Conservation (phyloP, 495 filamentous ascomycete genomes). For the Amphirosellinia nigrospora region DNA sequence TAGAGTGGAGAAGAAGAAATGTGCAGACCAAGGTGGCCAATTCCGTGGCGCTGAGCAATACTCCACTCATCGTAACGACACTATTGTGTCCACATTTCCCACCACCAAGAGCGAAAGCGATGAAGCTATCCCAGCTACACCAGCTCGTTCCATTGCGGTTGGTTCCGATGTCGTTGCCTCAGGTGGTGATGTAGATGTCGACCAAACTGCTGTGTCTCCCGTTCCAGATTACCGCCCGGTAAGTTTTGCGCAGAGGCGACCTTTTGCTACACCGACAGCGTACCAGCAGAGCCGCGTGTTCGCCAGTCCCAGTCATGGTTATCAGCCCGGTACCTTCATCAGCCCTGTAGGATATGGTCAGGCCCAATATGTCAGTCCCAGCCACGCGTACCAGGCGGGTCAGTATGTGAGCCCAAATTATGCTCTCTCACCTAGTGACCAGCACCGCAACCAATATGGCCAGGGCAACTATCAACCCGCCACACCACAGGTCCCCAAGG, state of each 20-base stretch:
- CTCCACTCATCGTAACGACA: not conserved
- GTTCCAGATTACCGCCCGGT: constrained; percentile 9
- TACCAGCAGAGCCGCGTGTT: not conserved
- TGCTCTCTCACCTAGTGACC: constrained; percentile 22
- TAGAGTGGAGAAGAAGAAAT: constrained; percentile 80
- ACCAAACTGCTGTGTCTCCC: constrained; percentile 11
- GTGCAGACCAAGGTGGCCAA: constrained; percentile 56
- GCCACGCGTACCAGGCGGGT: constrained; percentile 1
- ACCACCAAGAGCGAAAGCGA: not conserved
- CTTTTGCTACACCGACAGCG: constrained; percentile 4
- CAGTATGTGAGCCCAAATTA: constrained; percentile 26
- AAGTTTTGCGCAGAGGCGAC: constrained; percentile 9
- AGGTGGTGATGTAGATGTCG: constrained; percentile 5
- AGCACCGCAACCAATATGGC: constrained; percentile 6
- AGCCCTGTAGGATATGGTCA: constrained; percentile 6
- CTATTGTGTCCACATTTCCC: constrained; percentile 2
- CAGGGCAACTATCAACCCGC: constrained; percentile 21
- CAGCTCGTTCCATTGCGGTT: constrained; percentile 16
- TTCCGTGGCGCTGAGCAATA: constrained; percentile 11
- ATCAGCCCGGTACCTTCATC: constrained; percentile 13
- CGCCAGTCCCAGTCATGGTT: constrained; percentile 7
- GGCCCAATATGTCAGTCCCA: constrained; percentile 19
- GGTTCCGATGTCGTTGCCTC: constrained; percentile 1
- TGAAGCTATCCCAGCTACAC: constrained; percentile 12
- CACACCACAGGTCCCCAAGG: constrained; percentile 20